phyloP scores from a whole-genome alignment of 805 yeast species.

The Candida verbasci region DNA sequence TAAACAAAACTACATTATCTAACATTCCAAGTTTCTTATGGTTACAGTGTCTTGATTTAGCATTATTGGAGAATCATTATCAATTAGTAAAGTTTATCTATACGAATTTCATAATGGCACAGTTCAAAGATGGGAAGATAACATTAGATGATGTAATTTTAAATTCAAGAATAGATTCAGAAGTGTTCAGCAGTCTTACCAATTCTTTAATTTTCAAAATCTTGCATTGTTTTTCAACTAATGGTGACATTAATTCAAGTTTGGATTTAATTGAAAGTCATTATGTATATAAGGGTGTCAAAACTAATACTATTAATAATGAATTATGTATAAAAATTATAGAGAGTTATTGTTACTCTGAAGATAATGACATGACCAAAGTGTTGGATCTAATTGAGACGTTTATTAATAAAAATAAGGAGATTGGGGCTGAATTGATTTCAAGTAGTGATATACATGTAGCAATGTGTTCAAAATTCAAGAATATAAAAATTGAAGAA shows the following conservation, averaged over 20 bases:
- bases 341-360: slow-evolving; percentile 30
- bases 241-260: slow-evolving; percentile 37
- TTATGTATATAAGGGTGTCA: slow-evolving; percentile 24
- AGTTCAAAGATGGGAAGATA: slow-evolving; percentile 15
- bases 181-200: slow-evolving; percentile 15
- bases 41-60: slow-evolving; percentile 20
- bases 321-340: slow-evolving; percentile 30
- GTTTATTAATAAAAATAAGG: slow-evolving; percentile 14
- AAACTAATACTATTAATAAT: slow-evolving; percentile 22
- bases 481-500: slow-evolving; percentile 11
- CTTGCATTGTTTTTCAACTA: slow-evolving; percentile 25
- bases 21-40: slow-evolving; percentile 14
- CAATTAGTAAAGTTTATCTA: slow-evolving; percentile 23
- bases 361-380: slow-evolving; percentile 19
- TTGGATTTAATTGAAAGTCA: slow-evolving; percentile 32
- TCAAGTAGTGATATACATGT: slow-evolving; percentile 26
- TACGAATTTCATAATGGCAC: slow-evolving; percentile 26
- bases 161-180: slow-evolving; percentile 1
- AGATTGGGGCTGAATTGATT: slow-evolving; percentile 7
- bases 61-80: slow-evolving; percentile 22
- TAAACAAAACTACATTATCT: neutral
- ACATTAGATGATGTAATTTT: slow-evolving; percentile 23
- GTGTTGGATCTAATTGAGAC: slow-evolving; percentile 30
- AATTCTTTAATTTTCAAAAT: slow-evolving; percentile 21
- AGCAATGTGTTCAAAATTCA: slow-evolving; percentile 25